Conservation (phyloP, 371 early-diverging fungal genomes). For the Syncephalastrum sp. region DNA sequence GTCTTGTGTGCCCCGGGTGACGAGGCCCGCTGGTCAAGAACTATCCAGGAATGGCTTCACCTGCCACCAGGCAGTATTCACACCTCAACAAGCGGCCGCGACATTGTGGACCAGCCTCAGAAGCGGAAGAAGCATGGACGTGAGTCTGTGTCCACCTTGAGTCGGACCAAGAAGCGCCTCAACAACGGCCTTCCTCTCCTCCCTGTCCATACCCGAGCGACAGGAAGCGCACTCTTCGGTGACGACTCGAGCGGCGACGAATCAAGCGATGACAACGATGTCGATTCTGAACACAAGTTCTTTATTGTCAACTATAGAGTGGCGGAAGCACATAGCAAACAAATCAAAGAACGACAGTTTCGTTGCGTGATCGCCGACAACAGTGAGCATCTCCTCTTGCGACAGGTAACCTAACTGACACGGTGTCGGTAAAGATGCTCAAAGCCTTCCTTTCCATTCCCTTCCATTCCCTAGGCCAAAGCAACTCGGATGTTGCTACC, state of each 20-base stretch:
- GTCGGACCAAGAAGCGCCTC: too few species aligned
- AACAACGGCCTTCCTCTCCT: too few species aligned
- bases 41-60: constrained; percentile 46
- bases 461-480: too few species aligned
- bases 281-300: constrained; percentile 16
- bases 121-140: too few species aligned
- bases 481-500: too few species aligned
- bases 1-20: constrained; percentile 55
- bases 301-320: constrained; percentile 44
- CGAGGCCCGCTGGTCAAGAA: constrained; percentile 37
- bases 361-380: constrained; percentile 34
- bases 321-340: constrained; percentile 26
- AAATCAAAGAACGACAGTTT: constrained; percentile 31
- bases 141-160: too few species aligned
- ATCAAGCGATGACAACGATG: constrained; percentile 23
- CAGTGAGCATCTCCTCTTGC: constrained; percentile 48
- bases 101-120: too few species aligned
- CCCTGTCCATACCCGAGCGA: too few species aligned
- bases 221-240: too few species aligned
- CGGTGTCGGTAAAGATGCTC: too few species aligned
- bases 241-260: background rate
- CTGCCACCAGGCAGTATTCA: constrained; percentile 29
- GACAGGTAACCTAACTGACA: too few species aligned
- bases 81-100: constrained; percentile 11
- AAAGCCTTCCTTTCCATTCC: too few species aligned